Evolutionary conservation across 331 rosid genomes (phyloP).

Genomic region (Malus hybrid): DNA sequence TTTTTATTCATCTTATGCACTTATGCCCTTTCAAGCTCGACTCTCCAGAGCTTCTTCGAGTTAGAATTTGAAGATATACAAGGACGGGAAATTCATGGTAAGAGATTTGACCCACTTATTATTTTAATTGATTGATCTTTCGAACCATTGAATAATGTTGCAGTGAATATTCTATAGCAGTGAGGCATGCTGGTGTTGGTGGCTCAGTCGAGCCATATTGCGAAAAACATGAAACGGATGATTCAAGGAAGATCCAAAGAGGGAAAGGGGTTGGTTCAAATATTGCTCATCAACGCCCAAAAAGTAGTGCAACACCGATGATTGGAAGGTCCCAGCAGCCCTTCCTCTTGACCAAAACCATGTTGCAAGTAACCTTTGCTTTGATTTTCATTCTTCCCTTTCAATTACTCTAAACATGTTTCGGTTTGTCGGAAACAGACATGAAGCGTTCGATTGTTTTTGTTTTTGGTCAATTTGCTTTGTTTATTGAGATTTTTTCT

Average conservation of each 20-base stretch:
- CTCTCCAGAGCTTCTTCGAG: not conserved
- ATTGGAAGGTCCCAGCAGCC: not conserved
- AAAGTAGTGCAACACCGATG: slow-evolving; percentile 12
- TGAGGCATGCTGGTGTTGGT: not conserved
- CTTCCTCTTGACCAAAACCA: not conserved
- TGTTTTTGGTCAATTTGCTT: not conserved
- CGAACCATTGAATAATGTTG: not conserved
- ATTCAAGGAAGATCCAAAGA: slow-evolving; percentile 12
- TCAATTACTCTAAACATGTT: not conserved
- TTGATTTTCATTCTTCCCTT: not conserved
- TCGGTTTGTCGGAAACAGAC: not conserved
- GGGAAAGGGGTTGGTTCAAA: slow-evolving; percentile 14
- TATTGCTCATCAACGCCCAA: slow-evolving; percentile 9
- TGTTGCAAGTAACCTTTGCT: slow-evolving; percentile 10
- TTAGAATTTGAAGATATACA: slow-evolving; percentile 13
- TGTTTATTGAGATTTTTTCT: not conserved
- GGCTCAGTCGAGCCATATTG: not conserved
- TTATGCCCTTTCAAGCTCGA: slow-evolving; percentile 16
- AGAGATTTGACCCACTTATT: not conserved
- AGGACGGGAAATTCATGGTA: not conserved
- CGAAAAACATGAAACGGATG: not conserved
- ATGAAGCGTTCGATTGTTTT: not conserved
- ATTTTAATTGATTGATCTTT: not conserved
- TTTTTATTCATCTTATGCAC: slow-evolving; percentile 13
- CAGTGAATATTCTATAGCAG: not conserved